phyloP scores from a whole-genome alignment of 208 protist species.

The Sergeia podlipaevii region DNA sequence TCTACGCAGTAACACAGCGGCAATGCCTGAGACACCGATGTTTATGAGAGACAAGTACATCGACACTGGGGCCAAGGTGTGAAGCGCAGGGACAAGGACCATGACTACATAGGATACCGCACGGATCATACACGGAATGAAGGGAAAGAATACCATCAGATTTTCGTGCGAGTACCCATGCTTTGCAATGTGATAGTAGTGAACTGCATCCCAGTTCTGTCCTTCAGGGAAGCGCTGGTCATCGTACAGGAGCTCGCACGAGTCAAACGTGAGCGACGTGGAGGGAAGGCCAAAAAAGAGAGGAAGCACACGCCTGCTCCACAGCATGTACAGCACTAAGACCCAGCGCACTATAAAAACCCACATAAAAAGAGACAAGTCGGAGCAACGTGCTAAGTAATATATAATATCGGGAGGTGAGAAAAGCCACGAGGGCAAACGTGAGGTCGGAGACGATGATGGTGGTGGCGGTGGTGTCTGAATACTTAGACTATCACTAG shows the following conservation, averaged over 20 bases:
- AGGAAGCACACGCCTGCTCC: slow-evolving; percentile 30
- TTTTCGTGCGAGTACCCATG: slow-evolving; percentile 78
- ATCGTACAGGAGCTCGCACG: slow-evolving; percentile 38
- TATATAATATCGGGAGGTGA: too few relatives aligned
- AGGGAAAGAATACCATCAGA: slow-evolving; percentile 64
- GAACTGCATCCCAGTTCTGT: slow-evolving; percentile 67
- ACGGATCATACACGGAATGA: slow-evolving; percentile 50
- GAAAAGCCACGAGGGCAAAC: too few relatives aligned
- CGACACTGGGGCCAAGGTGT: slow-evolving; percentile 37
- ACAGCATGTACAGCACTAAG: slow-evolving; percentile 41
- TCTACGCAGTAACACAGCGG: slow-evolving; percentile 50
- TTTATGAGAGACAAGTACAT: slow-evolving; percentile 48
- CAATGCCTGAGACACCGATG: slow-evolving; percentile 21
- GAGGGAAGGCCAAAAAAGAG: slow-evolving; percentile 19
- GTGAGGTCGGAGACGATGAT: too few relatives aligned
- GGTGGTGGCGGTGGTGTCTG: too few relatives aligned
- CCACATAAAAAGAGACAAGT: slow-evolving; percentile 27
- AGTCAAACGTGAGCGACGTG: slow-evolving; percentile 52
- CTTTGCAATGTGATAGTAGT: slow-evolving; percentile 71
- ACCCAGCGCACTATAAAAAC: slow-evolving; percentile 32
- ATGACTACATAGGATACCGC: slow-evolving; percentile 25
- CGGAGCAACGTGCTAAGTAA: slow-evolving; percentile 40
- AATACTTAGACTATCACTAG: too few relatives aligned
- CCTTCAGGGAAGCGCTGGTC: slow-evolving; percentile 44
- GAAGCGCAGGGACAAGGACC: slow-evolving; percentile 14